Conservation (phyloP, 2,329 filamentous ascomycete species). For the Pseudogymnoascus sp. region DNA sequence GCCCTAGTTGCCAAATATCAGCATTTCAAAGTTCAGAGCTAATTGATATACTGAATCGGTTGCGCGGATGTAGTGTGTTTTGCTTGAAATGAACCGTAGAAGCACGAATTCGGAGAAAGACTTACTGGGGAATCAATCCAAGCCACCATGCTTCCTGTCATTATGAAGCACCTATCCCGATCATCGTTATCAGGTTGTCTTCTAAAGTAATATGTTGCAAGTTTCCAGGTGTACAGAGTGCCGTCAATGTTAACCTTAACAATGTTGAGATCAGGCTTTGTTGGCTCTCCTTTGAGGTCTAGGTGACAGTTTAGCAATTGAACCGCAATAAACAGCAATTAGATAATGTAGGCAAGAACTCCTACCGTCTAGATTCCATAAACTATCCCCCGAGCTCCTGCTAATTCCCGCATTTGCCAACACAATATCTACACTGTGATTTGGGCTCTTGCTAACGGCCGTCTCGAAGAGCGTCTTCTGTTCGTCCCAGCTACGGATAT, state of each 20-base stretch:
- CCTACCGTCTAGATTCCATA: constrained; percentile 34
- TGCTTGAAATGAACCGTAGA: neutral
- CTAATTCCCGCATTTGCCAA: constrained; percentile 42
- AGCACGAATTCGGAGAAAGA: constrained; percentile 14
- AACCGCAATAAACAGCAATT: neutral
- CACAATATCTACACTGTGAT: constrained; percentile 37
- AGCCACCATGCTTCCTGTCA: constrained; percentile 41
- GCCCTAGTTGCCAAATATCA: neutral
- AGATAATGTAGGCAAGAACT: neutral
- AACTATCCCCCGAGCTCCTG: constrained; percentile 26
- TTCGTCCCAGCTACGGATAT: constrained; percentile 38
- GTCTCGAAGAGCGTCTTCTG: constrained; percentile 36
- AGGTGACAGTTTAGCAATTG: neutral
- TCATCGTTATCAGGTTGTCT: constrained; percentile 29
- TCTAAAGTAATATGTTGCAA: constrained; percentile 41
- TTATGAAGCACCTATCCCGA: constrained; percentile 41
- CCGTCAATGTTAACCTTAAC: constrained; percentile 36
- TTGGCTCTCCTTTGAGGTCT: constrained; percentile 15
- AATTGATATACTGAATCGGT: neutral
- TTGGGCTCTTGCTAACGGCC: constrained; percentile 31
- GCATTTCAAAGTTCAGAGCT: neutral
- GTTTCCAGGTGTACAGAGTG: constrained; percentile 38
- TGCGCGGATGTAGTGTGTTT: neutral
- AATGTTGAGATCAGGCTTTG: constrained; percentile 36
- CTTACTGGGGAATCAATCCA: constrained; percentile 40